These are phyloP conservation scores for Yamadazyma nakazawae DNA, from an alignment of 805 yeast species.

Conservation along the genomic window DNA sequence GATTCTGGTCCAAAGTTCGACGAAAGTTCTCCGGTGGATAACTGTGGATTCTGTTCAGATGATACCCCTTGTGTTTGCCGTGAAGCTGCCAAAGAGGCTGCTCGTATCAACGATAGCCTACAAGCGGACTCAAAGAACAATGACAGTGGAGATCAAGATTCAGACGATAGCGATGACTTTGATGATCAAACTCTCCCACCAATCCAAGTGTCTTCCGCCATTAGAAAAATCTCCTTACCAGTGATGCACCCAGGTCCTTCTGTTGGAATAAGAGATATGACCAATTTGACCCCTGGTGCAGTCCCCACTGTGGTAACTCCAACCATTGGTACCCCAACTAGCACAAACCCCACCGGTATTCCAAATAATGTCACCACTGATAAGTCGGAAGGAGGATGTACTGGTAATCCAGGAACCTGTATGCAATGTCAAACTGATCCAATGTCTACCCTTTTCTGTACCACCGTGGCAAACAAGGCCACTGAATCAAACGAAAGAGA, in stretches of 20 bases:
- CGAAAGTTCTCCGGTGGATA: conserved; percentile 55
- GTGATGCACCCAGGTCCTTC: conserved; percentile 66
- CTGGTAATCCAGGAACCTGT: conserved; percentile 89
- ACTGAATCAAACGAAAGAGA: conserved; percentile 18
- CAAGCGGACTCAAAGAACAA: conserved; percentile 1
- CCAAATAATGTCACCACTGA: neutral
- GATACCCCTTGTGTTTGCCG: conserved; percentile 91
- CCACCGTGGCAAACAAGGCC: conserved; percentile 67
- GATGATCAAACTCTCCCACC: conserved; percentile 41
- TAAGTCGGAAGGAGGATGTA: conserved; percentile 46
- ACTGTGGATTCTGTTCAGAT: conserved; percentile 93
- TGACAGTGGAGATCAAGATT: conserved; percentile 22
- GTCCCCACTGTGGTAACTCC: conserved; percentile 31
- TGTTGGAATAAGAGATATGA: conserved; percentile 46
- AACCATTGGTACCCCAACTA: conserved; percentile 11
- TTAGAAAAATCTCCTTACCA: conserved; percentile 44
- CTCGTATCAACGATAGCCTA: conserved; percentile 30
- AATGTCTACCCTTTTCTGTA: conserved; percentile 82
- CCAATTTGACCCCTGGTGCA: conserved; percentile 38
- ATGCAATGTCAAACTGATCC: conserved; percentile 81
- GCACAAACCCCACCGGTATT: conserved; percentile 7
- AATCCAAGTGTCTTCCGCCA: conserved; percentile 25
- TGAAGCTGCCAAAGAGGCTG: conserved; percentile 62
- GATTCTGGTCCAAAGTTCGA: conserved; percentile 25
- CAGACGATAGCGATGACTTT: conserved; percentile 18